phyloP scores from a whole-genome alignment of 2,329 filamentous ascomycete genomes.

The Fusarium sublunatum region DNA sequence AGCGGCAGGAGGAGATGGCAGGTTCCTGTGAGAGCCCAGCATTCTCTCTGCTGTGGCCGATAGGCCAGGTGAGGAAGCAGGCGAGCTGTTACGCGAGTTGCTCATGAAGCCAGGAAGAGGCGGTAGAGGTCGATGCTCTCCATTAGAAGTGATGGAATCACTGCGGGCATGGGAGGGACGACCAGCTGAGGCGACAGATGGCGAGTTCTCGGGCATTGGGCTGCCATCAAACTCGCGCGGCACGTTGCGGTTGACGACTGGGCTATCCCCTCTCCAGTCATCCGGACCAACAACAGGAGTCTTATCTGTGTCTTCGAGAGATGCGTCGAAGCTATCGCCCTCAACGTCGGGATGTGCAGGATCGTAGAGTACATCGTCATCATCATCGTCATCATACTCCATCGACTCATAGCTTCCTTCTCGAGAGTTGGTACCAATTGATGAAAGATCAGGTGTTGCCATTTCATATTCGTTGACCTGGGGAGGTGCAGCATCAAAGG shows the following conservation, averaged over 20 bases:
- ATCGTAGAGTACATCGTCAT: constrained; percentile 71
- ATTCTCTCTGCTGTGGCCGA: constrained; percentile 79
- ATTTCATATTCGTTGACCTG: constrained; percentile 98
- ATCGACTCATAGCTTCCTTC: constrained; percentile 93
- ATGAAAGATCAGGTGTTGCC: constrained; percentile 96
- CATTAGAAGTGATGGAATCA: constrained; percentile 81
- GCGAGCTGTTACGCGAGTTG: constrained; percentile 54
- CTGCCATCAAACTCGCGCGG: constrained; percentile 70
- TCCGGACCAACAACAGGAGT: constrained; percentile 98
- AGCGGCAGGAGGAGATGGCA: constrained; percentile 80
- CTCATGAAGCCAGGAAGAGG: constrained; percentile 76
- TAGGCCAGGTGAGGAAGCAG: constrained; percentile 67
- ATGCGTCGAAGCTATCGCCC: constrained; percentile 95
- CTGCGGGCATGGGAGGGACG: constrained; percentile 71
- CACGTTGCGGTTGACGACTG: constrained; percentile 50
- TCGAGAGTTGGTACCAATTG: constrained; percentile 86
- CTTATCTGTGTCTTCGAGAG: constrained; percentile 94
- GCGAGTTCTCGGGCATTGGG: constrained; percentile 69
- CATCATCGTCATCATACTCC: constrained; percentile 78
- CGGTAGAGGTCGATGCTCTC: constrained; percentile 85
- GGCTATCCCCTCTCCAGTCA: constrained; percentile 86
- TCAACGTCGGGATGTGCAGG: constrained; percentile 55
- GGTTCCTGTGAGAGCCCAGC: constrained; percentile 71
- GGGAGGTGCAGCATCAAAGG: constrained; percentile 92
- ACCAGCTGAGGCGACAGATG: constrained; percentile 55